Evolutionary conservation across 139 green algal species (phyloP).

Genomic region (Ettlia oleoabundans): DNA sequence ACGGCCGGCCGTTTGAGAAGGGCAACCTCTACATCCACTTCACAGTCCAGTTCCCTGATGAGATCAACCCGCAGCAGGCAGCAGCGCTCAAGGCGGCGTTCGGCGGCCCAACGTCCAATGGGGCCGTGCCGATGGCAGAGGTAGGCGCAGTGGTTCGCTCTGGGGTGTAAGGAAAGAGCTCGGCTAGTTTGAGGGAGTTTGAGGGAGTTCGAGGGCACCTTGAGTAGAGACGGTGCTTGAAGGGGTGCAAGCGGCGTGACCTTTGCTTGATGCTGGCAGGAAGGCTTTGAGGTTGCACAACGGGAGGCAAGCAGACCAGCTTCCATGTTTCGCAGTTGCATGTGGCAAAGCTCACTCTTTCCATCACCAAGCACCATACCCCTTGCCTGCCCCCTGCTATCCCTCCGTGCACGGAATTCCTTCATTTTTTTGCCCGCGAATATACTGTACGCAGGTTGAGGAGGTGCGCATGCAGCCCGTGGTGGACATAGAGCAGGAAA

Average conservation of each 20-base stretch:
- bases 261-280: too few relatives aligned
- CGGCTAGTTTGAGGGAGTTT: not conserved
- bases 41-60: slow-evolving; percentile 87
- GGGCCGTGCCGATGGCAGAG: slow-evolving; percentile 74
- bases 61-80: slow-evolving; percentile 48
- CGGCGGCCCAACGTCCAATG: slow-evolving; percentile 21
- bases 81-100: slow-evolving; percentile 43
- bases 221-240: too few relatives aligned
- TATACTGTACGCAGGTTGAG: slow-evolving; percentile 63
- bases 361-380: too few relatives aligned
- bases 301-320: too few relatives aligned
- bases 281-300: too few relatives aligned
- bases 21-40: slow-evolving; percentile 96
- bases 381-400: not conserved
- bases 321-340: too few relatives aligned
- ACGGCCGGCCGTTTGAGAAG: slow-evolving; percentile 89
- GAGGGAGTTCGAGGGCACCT: too few relatives aligned
- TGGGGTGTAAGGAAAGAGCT: not conserved
- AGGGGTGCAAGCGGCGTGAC: too few relatives aligned
- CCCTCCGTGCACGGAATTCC: too few relatives aligned
- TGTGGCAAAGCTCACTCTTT: too few relatives aligned
- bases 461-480: slow-evolving; percentile 53
- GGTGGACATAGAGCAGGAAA: slow-evolving; percentile 90
- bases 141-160: slow-evolving; percentile 33
- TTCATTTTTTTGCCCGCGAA: not conserved